A percentile compares a stretch with the other conserved stretches of the same genome.
These are phyloP conservation scores for Ganoderma sinense DNA, from an alignment of 1,284 basidiomycete species.

Conservation along the genomic window DNA sequence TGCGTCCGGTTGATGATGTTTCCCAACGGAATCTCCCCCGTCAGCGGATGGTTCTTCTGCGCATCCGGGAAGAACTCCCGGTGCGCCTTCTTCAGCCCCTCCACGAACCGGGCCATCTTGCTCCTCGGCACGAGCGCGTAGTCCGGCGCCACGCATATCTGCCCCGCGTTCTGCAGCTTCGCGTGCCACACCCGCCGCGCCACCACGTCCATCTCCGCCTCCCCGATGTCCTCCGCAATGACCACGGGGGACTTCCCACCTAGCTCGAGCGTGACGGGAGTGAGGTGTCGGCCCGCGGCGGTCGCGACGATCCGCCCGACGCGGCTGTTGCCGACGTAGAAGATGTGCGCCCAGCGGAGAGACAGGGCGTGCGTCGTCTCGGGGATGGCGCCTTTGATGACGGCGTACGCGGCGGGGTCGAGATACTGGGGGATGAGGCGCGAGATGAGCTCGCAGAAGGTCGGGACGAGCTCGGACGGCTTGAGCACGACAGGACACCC, in stretches of 20 bases:
- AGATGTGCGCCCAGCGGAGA: constrained; percentile 67
- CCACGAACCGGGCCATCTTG: constrained; percentile 60
- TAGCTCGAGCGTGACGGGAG: constrained; percentile 70
- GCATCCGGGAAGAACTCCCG: constrained; percentile 47
- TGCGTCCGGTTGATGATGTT: constrained; percentile 58
- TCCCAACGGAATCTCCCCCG: constrained; percentile 46
- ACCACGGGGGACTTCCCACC: constrained; percentile 75
- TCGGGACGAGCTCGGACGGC: constrained; percentile 66
- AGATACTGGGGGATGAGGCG: constrained; percentile 70
- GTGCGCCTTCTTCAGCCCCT: constrained; percentile 52
- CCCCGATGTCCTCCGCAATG: constrained; percentile 52
- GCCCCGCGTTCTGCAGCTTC: constrained; percentile 62
- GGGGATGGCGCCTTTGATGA: constrained; percentile 66
- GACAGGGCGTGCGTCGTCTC: constrained; percentile 60
- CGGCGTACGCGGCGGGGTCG: constrained; percentile 52
- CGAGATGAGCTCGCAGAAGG: constrained; percentile 58
- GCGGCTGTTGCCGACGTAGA: constrained; percentile 58
- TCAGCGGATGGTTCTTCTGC: constrained; percentile 9
- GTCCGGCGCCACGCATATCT: constrained; percentile 72
- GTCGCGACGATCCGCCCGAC: constrained; percentile 68
- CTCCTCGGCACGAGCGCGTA: constrained; percentile 63
- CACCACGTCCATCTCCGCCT: constrained; percentile 45
- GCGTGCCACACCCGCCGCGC: constrained; percentile 62
- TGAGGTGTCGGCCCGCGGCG: constrained; percentile 71
- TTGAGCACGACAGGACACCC: constrained; percentile 68